Base-by-base conservation (phyloP, 164 flowering plant species). In the Piper longum region DNA sequence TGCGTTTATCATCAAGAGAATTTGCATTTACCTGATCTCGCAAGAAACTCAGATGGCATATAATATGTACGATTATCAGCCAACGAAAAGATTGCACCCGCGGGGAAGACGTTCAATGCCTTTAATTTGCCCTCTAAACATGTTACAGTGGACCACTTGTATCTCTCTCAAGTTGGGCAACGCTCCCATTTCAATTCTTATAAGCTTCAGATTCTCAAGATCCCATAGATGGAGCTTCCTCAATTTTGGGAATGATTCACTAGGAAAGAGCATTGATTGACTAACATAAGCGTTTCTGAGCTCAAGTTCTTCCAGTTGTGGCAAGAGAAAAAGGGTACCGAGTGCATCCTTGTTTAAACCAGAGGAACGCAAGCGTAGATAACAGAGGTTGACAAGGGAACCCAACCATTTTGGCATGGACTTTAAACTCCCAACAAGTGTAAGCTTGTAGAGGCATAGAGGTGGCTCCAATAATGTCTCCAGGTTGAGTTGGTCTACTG, bases 181-280 rank as follows among this genome's bases (percentile, higher is more conserved):
- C 14, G 52, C 52, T 9, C 52, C 52, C 52, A 9, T 14, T 48
- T 48, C 14, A 9, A 48, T 48, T 3, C 9, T 8, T 2, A 48
- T 48, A 2, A 9, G 14, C 9, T 59, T 64, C 67, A 80, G 45
- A 9, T 52, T 36, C 17, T 3, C 14, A 43, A 77, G 69, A 54
- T 68, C 64, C 18, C 45, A 18, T 40, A 80, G 52, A 9, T 48
- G 58, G 36, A 79, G 72, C 45, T 60, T 73, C 39, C 40, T 67
- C 17, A 81, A 81, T 39, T 56, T 71, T 18, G 72, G 74, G 51
- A 77, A 78, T 57, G 70, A 69, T 12, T 62, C 72, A 14, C 57
- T 62, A 11, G 54, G 56, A 65, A 75, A 80, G 2, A 59, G 39
- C 60, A 80, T 41, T 5, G 43, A 43, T 26, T 66, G 54, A 48